phyloP scores from a whole-genome alignment of 2,329 filamentous ascomycete genomes.

The Cercospora zeina region DNA sequence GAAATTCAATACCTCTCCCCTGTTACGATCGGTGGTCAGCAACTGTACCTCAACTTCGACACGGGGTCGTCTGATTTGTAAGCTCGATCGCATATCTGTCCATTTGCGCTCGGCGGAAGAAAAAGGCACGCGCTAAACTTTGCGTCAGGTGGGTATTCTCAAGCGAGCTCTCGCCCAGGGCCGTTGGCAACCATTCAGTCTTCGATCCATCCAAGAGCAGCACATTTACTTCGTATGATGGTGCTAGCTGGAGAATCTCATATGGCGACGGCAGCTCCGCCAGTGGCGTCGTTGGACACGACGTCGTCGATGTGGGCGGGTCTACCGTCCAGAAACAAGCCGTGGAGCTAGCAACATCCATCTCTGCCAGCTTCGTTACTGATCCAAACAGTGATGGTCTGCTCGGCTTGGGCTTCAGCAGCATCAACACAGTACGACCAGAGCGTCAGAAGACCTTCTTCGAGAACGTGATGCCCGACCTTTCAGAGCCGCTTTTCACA shows the following conservation, averaged over 20 bases:
- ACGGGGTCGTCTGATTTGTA: constrained; percentile 73
- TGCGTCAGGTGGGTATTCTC: constrained; percentile 66
- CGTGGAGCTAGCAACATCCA: constrained; percentile 64
- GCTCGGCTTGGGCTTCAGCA: constrained; percentile 66
- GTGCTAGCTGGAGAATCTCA: constrained; percentile 61
- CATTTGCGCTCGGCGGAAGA: background rate
- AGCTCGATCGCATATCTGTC: constrained; percentile 33
- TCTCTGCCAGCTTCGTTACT: constrained; percentile 59
- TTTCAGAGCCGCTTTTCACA: constrained; percentile 69
- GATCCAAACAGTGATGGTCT: constrained; percentile 68
- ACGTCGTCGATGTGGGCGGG: constrained; percentile 67
- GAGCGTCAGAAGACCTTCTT: constrained; percentile 68
- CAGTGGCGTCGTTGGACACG: constrained; percentile 65
- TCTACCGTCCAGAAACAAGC: constrained; percentile 62
- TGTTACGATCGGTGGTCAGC: constrained; percentile 68
- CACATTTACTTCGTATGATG: constrained; percentile 52
- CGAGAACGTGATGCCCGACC: constrained; percentile 63
- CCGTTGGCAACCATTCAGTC: constrained; percentile 55
- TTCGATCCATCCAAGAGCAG: constrained; percentile 57
- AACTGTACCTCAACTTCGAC: constrained; percentile 69
- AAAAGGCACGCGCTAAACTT: background rate
- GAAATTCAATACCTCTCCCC: constrained; percentile 71
- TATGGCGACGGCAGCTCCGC: constrained; percentile 69
- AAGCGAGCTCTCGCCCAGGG: constrained; percentile 53
- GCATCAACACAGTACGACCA: constrained; percentile 61